These are phyloP conservation scores for Thraustotheca clavata DNA, from an alignment of 352 stramenopile genomes.

Conservation along the genomic window DNA sequence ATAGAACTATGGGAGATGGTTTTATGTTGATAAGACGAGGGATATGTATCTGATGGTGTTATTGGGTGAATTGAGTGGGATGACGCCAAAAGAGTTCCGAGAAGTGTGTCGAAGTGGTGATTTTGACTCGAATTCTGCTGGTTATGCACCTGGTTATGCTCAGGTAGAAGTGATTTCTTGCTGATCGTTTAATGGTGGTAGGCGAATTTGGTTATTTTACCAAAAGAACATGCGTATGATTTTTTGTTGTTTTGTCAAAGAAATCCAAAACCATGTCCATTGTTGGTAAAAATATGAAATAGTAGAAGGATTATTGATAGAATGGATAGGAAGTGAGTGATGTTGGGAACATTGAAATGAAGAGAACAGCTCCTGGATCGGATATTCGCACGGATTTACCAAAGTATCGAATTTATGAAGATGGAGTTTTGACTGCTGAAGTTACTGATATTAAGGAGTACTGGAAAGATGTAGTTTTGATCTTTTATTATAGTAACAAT, in stretches of 20 bases:
- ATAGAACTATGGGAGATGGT: no score
- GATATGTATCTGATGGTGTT: no score
- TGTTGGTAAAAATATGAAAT: no score
- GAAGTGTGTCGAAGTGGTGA: not conserved
- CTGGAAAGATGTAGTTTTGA: conserved; percentile 32
- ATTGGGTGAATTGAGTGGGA: not conserved
- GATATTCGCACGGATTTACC: conserved; percentile 61
- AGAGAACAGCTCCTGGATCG: conserved; percentile 10
- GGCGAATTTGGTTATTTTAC: conserved; percentile 76
- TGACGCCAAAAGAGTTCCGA: conserved; percentile 8
- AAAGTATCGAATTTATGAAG: conserved; percentile 49
- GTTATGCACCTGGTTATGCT: conserved; percentile 10
- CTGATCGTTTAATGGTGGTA: conserved; percentile 22
- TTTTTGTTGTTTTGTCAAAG: conserved; percentile 74
- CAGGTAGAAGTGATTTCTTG: conserved; percentile 1
- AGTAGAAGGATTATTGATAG: no score
- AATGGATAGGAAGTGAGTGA: conserved; percentile 14
- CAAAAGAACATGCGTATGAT: conserved; percentile 46
- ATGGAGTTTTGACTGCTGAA: conserved; percentile 45
- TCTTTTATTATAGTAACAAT: not conserved
- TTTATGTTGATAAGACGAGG: no score
- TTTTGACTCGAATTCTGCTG: conserved; percentile 14
- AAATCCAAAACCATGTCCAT: conserved; percentile 61
- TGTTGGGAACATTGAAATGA: conserved; percentile 13
- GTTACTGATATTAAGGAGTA: conserved; percentile 36